Evolutionary conservation across 106 monocot genomes (phyloP).

Genomic region (Posidonia australis): DNA sequence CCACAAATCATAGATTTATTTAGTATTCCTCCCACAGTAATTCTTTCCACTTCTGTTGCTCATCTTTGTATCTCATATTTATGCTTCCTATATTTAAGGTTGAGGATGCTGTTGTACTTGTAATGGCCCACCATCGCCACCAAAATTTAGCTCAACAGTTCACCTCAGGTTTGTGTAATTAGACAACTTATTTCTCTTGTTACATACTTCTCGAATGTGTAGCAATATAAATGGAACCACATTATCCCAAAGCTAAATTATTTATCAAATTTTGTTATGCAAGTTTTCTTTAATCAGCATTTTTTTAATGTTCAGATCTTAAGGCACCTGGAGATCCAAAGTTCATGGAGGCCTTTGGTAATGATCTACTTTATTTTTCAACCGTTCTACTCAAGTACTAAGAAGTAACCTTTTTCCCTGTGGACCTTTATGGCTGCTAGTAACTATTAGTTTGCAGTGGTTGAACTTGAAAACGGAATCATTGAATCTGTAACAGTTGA

Average conservation of each 20-base stretch:
- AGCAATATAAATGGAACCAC: too few relatives aligned
- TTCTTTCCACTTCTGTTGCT: too few relatives aligned
- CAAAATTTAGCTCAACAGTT: conserved; percentile 54
- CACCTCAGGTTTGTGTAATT: conserved; percentile 54
- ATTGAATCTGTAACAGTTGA: too few relatives aligned
- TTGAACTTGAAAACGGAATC: too few relatives aligned
- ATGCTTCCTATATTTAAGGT: conserved; percentile 33
- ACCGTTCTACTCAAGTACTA: background rate
- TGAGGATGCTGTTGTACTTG: conserved; percentile 82
- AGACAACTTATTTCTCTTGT: too few relatives aligned
- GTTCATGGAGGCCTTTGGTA: conserved; percentile 80
- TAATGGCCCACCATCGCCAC: conserved; percentile 50
- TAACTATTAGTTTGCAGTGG: too few relatives aligned
- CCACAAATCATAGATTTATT: too few relatives aligned
- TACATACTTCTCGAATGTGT: too few relatives aligned
- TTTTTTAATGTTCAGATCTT: conserved; percentile 45
- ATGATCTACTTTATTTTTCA: background rate
- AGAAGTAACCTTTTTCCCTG: background rate
- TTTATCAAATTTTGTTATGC: too few relatives aligned
- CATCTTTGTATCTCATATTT: background rate
- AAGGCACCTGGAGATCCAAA: conserved; percentile 62
- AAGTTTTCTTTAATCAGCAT: background rate
- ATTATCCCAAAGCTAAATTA: too few relatives aligned
- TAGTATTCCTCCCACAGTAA: too few relatives aligned
- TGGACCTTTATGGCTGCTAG: too few relatives aligned